A percentile compares a stretch with the other conserved stretches of the same genome.
phyloP scores from a whole-genome alignment of 768 basidiomycete genomes.

The Ramaria sp. region DNA sequence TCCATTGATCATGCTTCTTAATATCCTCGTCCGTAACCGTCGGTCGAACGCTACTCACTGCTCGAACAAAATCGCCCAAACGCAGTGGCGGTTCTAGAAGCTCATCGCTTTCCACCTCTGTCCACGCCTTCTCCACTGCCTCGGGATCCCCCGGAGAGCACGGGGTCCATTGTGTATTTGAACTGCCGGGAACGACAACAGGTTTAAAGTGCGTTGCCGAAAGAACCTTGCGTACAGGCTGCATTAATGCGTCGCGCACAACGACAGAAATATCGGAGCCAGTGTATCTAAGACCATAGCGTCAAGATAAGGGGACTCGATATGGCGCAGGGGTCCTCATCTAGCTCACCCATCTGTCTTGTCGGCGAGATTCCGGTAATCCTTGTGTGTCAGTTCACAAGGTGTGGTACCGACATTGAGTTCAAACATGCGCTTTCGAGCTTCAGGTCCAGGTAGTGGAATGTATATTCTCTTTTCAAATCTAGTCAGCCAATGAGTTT shows the following conservation, averaged over 20 bases:
- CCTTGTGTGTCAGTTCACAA: conserved; percentile 65
- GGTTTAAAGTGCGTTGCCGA: conserved; percentile 91
- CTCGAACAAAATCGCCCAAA: conserved; percentile 71
- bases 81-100: conserved; percentile 80
- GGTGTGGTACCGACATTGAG: conserved; percentile 92
- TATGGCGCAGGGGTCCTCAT: neutral
- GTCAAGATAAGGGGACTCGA: neutral
- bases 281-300: conserved; percentile 45
- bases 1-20: conserved; percentile 74
- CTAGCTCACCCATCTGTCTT: conserved; percentile 67
- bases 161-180: conserved; percentile 68
- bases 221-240: conserved; percentile 93
- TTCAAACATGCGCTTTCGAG: conserved; percentile 91
- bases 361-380: conserved; percentile 73
- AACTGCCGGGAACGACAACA: conserved; percentile 24
- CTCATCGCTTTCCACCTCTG: conserved; percentile 78
- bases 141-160: conserved; percentile 89
- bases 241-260: conserved; percentile 96
- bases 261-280: conserved; percentile 93
- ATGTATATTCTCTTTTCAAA: conserved; percentile 99
- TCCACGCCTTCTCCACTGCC: conserved; percentile 84
- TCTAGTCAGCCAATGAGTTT: conserved; percentile 25
- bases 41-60: conserved; percentile 66
- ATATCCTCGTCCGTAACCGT: conserved; percentile 89
- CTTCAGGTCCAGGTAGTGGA: conserved; percentile 88